Evolutionary conservation across 1,284 basidiomycete genomes (phyloP).

Genomic region (Trichosporon sp.): DNA sequence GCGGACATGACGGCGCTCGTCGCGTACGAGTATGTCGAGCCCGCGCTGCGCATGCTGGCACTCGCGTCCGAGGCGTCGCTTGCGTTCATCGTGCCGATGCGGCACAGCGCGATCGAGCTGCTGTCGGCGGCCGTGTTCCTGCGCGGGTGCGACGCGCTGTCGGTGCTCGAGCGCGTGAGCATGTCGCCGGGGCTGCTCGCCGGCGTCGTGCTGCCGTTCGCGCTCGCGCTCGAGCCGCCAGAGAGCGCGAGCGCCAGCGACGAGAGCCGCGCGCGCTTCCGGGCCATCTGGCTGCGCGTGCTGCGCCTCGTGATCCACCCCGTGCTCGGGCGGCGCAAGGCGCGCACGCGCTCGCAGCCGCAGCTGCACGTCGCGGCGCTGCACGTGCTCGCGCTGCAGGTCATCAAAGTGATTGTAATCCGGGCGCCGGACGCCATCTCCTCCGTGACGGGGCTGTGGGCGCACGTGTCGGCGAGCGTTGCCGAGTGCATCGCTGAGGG

Average conservation of each 20-base stretch:
- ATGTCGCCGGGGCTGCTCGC: conserved; percentile 59
- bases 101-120: conserved; percentile 56
- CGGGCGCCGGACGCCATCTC: conserved; percentile 52
- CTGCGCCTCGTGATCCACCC: conserved; percentile 57
- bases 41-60: conserved; percentile 57
- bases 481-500: conserved; percentile 22
- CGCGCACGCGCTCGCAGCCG: conserved; percentile 22
- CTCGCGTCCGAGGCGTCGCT: conserved; percentile 57
- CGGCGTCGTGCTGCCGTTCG: conserved; percentile 60
- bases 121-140: conserved; percentile 58
- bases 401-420: conserved; percentile 64
- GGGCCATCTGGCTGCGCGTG: conserved; percentile 62
- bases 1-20: conserved; percentile 57
- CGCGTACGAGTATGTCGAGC: conserved; percentile 58
- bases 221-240: conserved; percentile 58
- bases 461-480: conserved; percentile 28
- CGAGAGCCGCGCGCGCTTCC: conserved; percentile 45
- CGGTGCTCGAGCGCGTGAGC: conserved; percentile 57
- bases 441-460: conserved; percentile 35
- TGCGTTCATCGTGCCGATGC: conserved; percentile 55
- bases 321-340: conserved; percentile 43
- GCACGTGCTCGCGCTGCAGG: conserved; percentile 58
- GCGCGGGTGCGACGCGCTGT: conserved; percentile 54
- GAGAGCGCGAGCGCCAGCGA: conserved; percentile 52
- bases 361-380: not conserved